Evolutionary conservation across 2,329 filamentous ascomycete species (phyloP).

Genomic region (Apiospora hydei): DNA sequence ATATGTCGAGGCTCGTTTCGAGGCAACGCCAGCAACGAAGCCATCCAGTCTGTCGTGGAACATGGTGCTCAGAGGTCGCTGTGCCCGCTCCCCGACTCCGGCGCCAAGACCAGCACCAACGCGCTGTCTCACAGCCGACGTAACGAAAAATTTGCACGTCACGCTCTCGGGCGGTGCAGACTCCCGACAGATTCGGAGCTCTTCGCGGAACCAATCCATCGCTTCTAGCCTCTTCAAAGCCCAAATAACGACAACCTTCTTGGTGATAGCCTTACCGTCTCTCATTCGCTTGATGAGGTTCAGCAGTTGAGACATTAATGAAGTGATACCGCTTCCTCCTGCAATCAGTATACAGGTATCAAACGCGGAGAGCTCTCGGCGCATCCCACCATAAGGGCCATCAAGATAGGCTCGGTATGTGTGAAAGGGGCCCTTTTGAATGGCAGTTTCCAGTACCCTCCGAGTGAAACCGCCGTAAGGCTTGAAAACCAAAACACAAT

Average conservation of each 20-base stretch:
- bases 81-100: constrained; percentile 46
- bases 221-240: constrained; percentile 88
- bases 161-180: constrained; percentile 87
- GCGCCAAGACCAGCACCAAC: background rate
- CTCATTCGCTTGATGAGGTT: constrained; percentile 97
- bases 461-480: constrained; percentile 91
- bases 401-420: constrained; percentile 93
- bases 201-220: constrained; percentile 98
- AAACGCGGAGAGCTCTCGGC: constrained; percentile 86
- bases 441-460: constrained; percentile 80
- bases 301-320: constrained; percentile 87
- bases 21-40: constrained; percentile 85
- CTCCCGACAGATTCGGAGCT: constrained; percentile 89
- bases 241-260: constrained; percentile 93
- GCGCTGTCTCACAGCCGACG: constrained; percentile 69
- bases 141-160: constrained; percentile 94
- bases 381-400: constrained; percentile 95
- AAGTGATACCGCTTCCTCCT: constrained; percentile 93
- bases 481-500: constrained; percentile 90
- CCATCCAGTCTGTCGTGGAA: constrained; percentile 89
- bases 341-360: constrained; percentile 94
- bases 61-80: constrained; percentile 73
- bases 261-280: constrained; percentile 91
- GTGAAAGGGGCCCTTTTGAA: constrained; percentile 87
- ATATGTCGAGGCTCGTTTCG: constrained; percentile 83